Conservation (phyloP, 768 basidiomycete genomes). For the Epithele typhae region DNA sequence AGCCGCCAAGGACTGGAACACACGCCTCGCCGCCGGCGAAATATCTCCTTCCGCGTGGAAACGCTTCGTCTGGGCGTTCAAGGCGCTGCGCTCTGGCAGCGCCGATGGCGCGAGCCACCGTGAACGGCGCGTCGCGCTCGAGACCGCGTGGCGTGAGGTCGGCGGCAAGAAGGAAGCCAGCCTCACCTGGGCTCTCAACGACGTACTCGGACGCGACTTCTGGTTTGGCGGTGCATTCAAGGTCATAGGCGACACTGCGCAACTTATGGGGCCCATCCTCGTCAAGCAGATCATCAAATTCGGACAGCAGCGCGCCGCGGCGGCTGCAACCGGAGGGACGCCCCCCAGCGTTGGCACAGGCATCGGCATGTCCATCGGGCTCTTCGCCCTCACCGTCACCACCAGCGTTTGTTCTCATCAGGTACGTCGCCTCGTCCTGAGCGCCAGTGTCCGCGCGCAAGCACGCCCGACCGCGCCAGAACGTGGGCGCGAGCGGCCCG, state of each 20-base stretch:
- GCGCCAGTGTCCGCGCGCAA: neutral
- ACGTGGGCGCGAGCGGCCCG: too few species aligned
- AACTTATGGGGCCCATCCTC: constrained; percentile 59
- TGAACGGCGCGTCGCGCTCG: constrained; percentile 27
- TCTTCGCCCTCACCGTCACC: constrained; percentile 44
- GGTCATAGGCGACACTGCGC: constrained; percentile 57
- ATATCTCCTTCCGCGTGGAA: constrained; percentile 36
- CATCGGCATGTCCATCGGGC: constrained; percentile 53
- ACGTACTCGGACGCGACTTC: constrained; percentile 52
- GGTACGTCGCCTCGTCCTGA: constrained; percentile 31
- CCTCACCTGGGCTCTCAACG: constrained; percentile 57
- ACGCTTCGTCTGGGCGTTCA: constrained; percentile 39
- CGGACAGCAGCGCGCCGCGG: constrained; percentile 42
- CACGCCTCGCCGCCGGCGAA: constrained; percentile 39
- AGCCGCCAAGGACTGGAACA: constrained; percentile 55
- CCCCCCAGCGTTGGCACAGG: constrained; percentile 47
- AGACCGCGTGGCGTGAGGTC: constrained; percentile 41
- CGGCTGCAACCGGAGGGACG: constrained; percentile 29
- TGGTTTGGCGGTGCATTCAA: constrained; percentile 64
- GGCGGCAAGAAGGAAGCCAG: constrained; percentile 46
- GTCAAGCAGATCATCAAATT: constrained; percentile 63
- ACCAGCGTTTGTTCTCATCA: constrained; percentile 61
- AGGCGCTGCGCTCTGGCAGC: constrained; percentile 6
- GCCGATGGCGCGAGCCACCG: constrained; percentile 8
- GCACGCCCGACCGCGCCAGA: too few species aligned